Evolutionary conservation across 495 filamentous ascomycete species (phyloP).

Genomic region (Baudoinia panamericana): DNA sequence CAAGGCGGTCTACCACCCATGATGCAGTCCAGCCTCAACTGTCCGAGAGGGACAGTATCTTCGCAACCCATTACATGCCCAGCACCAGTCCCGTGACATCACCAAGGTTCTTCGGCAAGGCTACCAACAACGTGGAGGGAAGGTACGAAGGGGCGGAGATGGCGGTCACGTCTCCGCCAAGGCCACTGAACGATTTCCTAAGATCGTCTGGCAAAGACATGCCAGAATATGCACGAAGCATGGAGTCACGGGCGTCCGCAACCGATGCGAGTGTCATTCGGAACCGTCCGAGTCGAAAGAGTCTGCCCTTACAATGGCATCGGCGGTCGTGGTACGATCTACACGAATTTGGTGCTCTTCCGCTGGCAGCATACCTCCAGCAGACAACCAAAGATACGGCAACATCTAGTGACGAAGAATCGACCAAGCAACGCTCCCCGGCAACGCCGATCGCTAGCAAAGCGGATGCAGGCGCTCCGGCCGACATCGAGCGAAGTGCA

Average conservation of each 20-base stretch:
- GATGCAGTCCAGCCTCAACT: conserved; percentile 35
- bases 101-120: conserved; percentile 15
- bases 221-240: neutral
- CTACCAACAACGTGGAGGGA: conserved; percentile 1
- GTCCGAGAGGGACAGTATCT: conserved; percentile 51
- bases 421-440: neutral
- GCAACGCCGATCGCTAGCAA: conserved; percentile 1
- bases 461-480: neutral
- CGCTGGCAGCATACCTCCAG: conserved; percentile 4
- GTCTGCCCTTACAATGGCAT: conserved; percentile 14
- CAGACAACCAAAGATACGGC: neutral
- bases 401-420: neutral
- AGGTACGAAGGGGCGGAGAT: conserved; percentile 3
- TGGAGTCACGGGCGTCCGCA: neutral
- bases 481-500: conserved; percentile 6
- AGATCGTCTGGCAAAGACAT: neutral
- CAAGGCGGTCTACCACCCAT: neutral
- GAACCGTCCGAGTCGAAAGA: conserved; percentile 9
- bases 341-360: conserved; percentile 4
- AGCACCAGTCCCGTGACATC: conserved; percentile 41
- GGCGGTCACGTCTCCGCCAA: conserved; percentile 2
- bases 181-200: neutral
- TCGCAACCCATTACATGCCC: conserved; percentile 46
- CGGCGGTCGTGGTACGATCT: conserved; percentile 18
- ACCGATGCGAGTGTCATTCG: neutral